Conservation (phyloP, 2,329 filamentous ascomycete genomes). For the Aspergillus tamarii region DNA sequence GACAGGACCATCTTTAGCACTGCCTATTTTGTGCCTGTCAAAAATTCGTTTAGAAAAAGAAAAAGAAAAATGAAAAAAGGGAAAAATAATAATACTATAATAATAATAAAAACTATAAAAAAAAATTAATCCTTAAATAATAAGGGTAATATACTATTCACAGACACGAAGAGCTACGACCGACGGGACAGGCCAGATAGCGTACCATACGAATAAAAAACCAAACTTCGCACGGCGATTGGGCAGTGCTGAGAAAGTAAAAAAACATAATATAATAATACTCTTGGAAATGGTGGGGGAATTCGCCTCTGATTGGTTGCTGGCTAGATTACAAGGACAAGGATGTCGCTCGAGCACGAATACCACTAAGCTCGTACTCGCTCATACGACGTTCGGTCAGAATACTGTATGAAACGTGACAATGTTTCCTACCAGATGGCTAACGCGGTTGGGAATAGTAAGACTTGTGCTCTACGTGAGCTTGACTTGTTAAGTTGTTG, state of each 20-base stretch:
- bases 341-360: conserved; percentile 27
- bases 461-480: conserved; percentile 3
- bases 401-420: conserved; percentile 21
- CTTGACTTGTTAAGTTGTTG: conserved; percentile 9
- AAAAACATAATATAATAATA: conserved; percentile 15
- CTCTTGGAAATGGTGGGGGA: conserved; percentile 27
- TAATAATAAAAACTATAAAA: conserved; percentile 3
- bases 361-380: conserved; percentile 20
- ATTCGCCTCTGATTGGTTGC: conserved; percentile 33
- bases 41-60: background rate
- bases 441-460: conserved; percentile 18
- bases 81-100: background rate
- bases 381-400: conserved; percentile 17
- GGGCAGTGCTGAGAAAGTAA: conserved; percentile 16
- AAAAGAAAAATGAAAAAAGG: background rate
- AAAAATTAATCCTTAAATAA: background rate
- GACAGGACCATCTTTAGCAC: conserved; percentile 6
- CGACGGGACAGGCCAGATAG: conserved; percentile 20
- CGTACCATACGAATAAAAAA: conserved; percentile 20
- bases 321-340: conserved; percentile 32
- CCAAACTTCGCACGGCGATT: conserved; percentile 22
- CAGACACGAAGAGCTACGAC: conserved; percentile 13
- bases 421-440: conserved; percentile 7
- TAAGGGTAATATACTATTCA: background rate
- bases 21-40: conserved; percentile 5